Base-by-base conservation (phyloP, 2,329 filamentous ascomycete species). In the Exophiala dermatitidis region DNA sequence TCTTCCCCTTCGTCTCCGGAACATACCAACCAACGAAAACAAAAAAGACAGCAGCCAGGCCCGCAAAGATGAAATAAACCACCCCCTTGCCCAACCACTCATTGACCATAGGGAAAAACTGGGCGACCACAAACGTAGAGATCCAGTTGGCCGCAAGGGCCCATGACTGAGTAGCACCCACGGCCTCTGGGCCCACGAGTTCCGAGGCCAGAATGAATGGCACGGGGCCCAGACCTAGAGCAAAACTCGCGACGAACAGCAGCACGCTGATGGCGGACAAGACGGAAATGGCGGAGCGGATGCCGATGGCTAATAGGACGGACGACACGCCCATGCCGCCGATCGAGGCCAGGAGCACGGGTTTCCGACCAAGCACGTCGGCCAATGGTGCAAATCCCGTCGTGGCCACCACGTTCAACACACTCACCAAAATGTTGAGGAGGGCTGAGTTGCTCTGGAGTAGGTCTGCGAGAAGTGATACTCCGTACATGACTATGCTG, bases 401-500 rank as follows among this genome's bases (percentile, higher is more conserved):
- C 0, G 93, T 97, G 47, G 88, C 88, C 63, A 88, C 64, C 34
- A 98, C 81, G 70, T 97, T 97, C 66, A 95, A 80, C 8, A 83
- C 78, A 0, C 90, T 95, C 54, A 97, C 90, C 50, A 87, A 72
- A 56, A 97, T 91, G 50, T 91, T 95, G 48, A 98, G 78, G 1
- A 94, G 73, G 0, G 86, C 85, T 0, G 90, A 91, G 57, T 84
- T 89, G 44, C 89, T 81, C 2, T 88, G 86, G 0, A 98, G 79
- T 1, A 97, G 79, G 58, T 83, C 83, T 32, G 86, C 82, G 9
- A 98, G 79, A 1, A 98, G 82, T 0, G 88, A 90, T 4, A 97
- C 93, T 1, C 90, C 95, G 71, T 98, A 98, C 90, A 98, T 96
- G 71, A 98, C 97, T 73, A 97, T 91, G 44, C 89, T 91, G 54